Conservation (phyloP, 164 flowering plant genomes). For the Macadamia integrifolia region DNA sequence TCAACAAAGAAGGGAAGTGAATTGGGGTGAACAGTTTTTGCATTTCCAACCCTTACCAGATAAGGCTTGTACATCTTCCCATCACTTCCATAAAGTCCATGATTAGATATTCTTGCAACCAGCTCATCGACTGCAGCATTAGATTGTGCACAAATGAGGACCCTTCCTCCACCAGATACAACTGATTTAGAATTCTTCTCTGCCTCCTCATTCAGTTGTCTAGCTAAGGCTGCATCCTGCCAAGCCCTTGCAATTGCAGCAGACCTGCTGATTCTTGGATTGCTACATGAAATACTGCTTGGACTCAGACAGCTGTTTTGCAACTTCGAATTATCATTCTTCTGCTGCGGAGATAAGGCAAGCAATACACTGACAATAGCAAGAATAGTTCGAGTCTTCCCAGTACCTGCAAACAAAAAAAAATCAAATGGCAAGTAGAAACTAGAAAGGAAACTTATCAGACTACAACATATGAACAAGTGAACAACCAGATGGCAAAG, state of each 20-base stretch:
- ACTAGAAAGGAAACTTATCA: background rate
- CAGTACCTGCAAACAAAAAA: slow-evolving; percentile 66
- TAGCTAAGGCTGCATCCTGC: slow-evolving; percentile 96
- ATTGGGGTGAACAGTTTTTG: slow-evolving; percentile 75
- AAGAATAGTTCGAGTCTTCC: slow-evolving; percentile 88
- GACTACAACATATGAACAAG: background rate
- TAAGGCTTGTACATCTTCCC: slow-evolving; percentile 79
- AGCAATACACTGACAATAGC: slow-evolving; percentile 87
- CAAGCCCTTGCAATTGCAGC: slow-evolving; percentile 84
- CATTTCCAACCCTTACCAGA: slow-evolving; percentile 93
- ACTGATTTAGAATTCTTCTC: slow-evolving; percentile 27
- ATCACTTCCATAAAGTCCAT: slow-evolving; percentile 76
- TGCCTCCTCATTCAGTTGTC: slow-evolving; percentile 50
- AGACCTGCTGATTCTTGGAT: slow-evolving; percentile 47
- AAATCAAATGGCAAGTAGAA: background rate
- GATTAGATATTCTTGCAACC: slow-evolving; percentile 69
- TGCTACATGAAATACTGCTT: slow-evolving; percentile 17
- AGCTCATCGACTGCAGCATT: slow-evolving; percentile 99
- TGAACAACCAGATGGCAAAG: background rate
- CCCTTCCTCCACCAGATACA: slow-evolving; percentile 53
- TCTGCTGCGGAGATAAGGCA: slow-evolving; percentile 35
- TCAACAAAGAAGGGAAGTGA: slow-evolving; percentile 88
- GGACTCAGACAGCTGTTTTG: slow-evolving; percentile 15
- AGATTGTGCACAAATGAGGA: slow-evolving; percentile 95
- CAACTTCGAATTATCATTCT: slow-evolving; percentile 16